These are phyloP conservation scores for Penicillium carneum DNA, from an alignment of 2,329 filamentous ascomycete genomes.

Conservation along the genomic window DNA sequence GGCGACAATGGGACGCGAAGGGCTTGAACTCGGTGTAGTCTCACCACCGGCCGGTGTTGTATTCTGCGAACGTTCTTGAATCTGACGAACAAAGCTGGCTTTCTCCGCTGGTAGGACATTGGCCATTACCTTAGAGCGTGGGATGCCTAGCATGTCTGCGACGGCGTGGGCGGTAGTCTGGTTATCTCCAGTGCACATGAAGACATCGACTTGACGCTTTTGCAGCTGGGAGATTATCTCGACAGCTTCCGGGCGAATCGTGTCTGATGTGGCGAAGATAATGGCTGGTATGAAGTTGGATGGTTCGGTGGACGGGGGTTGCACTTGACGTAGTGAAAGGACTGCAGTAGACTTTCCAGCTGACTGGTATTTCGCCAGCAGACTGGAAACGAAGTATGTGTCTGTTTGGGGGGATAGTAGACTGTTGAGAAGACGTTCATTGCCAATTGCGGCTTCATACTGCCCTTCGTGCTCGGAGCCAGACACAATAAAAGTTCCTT, in stretches of 20 bases:
- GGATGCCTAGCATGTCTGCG: constrained; percentile 76
- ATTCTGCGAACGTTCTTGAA: constrained; percentile 41
- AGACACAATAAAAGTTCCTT: constrained; percentile 57
- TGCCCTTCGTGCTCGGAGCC: constrained; percentile 29
- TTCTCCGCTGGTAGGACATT: constrained; percentile 87
- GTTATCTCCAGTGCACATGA: constrained; percentile 94
- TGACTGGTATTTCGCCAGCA: constrained; percentile 51
- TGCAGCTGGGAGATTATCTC: constrained; percentile 70
- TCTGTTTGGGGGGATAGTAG: constrained; percentile 42
- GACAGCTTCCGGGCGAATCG: constrained; percentile 75
- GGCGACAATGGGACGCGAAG: constrained; percentile 66
- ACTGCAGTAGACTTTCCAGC: constrained; percentile 55
- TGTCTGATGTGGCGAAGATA: constrained; percentile 79
- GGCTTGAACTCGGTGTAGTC: background rate
- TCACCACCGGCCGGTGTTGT: background rate
- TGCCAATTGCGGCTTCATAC: constrained; percentile 64
- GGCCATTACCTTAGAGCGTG: constrained; percentile 76
- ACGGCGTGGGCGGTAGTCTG: constrained; percentile 82
- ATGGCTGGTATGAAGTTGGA: constrained; percentile 60
- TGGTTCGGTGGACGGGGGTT: constrained; percentile 22
- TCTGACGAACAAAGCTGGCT: constrained; percentile 52
- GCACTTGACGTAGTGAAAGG: constrained; percentile 48
- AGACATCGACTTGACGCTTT: constrained; percentile 73
- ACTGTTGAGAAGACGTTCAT: constrained; percentile 60
- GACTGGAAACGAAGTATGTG: constrained; percentile 44